A percentile compares a stretch with the other conserved stretches of the same genome.
Conservation (phyloP, 192 early-diverging fungal species). For the Obelidium mucronatum region DNA sequence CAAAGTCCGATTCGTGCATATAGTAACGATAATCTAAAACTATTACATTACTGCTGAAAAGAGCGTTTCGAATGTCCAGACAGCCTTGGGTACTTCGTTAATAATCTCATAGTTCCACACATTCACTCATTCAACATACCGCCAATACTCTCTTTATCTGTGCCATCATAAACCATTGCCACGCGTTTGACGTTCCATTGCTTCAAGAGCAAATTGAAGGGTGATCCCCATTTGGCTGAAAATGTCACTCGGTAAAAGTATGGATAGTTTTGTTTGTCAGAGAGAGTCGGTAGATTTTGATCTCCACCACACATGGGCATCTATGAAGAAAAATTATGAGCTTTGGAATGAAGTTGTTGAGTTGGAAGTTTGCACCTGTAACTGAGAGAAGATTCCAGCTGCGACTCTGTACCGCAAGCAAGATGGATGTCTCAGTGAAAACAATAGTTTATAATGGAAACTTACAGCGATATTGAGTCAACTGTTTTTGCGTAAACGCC, state of each 20-base stretch:
- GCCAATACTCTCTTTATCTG: background rate
- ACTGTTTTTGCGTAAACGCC: background rate
- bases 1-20: background rate
- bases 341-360: background rate
- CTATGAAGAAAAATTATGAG: background rate
- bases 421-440: background rate
- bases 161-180: background rate
- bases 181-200: slow-evolving; percentile 10
- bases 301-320: slow-evolving; percentile 13
- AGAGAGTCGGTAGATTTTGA: slow-evolving; percentile 1
- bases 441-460: background rate
- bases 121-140: too few relatives aligned
- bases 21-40: background rate
- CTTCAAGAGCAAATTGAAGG: background rate
- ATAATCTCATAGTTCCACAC: too few relatives aligned
- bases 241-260: background rate
- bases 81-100: too few relatives aligned
- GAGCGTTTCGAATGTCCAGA: background rate
- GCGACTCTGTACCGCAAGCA: background rate
- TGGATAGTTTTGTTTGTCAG: slow-evolving; percentile 2
- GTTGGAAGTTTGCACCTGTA: too few relatives aligned
- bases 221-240: background rate
- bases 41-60: background rate
- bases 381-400: slow-evolving; percentile 6
- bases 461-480: background rate